Conservation (phyloP, 129 eudicot genomes). For the Pseudognaphalium luteoalbum region DNA sequence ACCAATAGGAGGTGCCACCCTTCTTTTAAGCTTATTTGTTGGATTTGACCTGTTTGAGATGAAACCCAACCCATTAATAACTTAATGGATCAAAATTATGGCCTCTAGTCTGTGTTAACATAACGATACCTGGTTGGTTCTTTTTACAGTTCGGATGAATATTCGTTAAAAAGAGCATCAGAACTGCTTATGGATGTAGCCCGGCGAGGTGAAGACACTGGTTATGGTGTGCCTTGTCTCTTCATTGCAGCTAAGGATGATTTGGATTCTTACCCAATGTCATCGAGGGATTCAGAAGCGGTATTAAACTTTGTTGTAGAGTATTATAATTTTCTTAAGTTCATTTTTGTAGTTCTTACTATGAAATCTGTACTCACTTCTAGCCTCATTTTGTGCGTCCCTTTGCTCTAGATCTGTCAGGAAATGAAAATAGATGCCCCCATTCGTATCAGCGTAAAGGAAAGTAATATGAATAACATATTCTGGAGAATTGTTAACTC, state of each 20-base stretch:
- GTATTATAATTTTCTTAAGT: not conserved
- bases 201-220: slow-evolving; percentile 87
- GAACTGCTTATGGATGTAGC: slow-evolving; percentile 85
- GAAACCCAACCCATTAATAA: not conserved
- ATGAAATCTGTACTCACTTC: slow-evolving; percentile 16
- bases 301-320: slow-evolving; percentile 34
- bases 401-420: slow-evolving; percentile 57
- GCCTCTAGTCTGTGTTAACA: not conserved
- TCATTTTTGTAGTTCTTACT: not conserved
- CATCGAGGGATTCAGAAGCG: slow-evolving; percentile 69
- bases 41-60: not conserved
- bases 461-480: slow-evolving; percentile 71
- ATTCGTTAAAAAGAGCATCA: slow-evolving; percentile 75
- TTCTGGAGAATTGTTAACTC: slow-evolving; percentile 68
- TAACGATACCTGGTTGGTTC: not conserved
- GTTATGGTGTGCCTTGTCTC: slow-evolving; percentile 84
- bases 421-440: slow-evolving; percentile 83
- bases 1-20: not conserved
- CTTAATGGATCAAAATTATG: not conserved
- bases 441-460: slow-evolving; percentile 67
- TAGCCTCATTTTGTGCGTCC: slow-evolving; percentile 3
- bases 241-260: slow-evolving; percentile 90
- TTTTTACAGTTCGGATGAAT: slow-evolving; percentile 74
- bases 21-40: not conserved
- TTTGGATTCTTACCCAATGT: slow-evolving; percentile 63